Base-by-base conservation (phyloP, 306 rosid genomes). In the Vigna radiata region DNA sequence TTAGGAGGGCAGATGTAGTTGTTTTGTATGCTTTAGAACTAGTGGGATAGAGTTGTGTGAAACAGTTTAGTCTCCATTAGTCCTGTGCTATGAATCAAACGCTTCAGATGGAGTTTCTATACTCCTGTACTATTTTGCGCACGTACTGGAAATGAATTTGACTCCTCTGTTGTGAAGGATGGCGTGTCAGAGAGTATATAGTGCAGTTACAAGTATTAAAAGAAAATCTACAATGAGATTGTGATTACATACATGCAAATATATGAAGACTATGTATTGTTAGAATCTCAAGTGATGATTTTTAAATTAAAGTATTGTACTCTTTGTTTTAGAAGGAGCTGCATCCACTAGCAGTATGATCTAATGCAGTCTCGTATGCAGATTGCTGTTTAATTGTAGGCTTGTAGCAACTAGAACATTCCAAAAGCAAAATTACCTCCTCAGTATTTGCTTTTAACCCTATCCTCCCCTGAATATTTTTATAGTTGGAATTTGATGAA, bases 11-110 rank as follows among this genome's bases (percentile, higher is more conserved):
- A 55, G 65, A 65, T 21, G 44, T n/a, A 56, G 18, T 59, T 14
- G 7, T 61, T 9, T 63, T 41, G 21, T 62, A 29, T 70, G 68
- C n/a, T 54, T 56, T 52, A 60, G 41, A 49, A 79, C 29, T 76
- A 9, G 29, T 66, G 61, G 8, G 46, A 79, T 36, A 33, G 48
- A 29, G 78, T 14, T 31, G 39, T 0, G 4, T 29, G 0, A 41
- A 70, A 52, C 36, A 31, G 41, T 62, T 61, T 4, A 29, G 59
- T 29, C 49, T 33, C 37, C 37, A 4, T 29, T 10, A 46, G 46
- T 65, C 8, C 7, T 39, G 65, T 15, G 19, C 55, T 52, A 58
- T 73, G 48, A 39, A 41, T 9, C 53, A 11, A 49, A 33, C 15
- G 37, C 62, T 56, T 58, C 49, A 53, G 70, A 73, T 64, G 1